Percentiles rank a stretch among this genome's conserved stretches.
phyloP scores from a whole-genome alignment of 2,329 filamentous ascomycete species.

The Harringtonia lauricola region DNA sequence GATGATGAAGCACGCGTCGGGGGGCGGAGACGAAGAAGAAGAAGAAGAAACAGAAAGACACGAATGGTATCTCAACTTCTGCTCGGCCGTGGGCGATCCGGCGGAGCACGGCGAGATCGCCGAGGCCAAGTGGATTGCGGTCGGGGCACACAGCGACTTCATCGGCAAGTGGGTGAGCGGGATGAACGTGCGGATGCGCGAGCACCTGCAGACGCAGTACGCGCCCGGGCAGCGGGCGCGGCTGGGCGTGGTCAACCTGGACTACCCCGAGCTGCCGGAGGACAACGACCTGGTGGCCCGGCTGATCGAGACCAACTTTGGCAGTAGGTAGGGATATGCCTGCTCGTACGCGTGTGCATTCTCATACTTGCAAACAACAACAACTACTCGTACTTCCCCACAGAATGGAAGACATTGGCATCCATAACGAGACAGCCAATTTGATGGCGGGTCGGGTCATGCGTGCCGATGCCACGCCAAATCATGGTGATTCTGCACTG shows the following conservation, averaged over 20 bases:
- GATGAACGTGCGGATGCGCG: slow-evolving; percentile 27
- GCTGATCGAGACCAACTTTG: slow-evolving; percentile 29
- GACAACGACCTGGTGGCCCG: slow-evolving; percentile 26
- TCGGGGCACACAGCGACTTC: slow-evolving; percentile 29
- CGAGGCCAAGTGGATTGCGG: slow-evolving; percentile 30
- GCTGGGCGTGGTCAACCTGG: slow-evolving; percentile 17
- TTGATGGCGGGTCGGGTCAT: too few species aligned
- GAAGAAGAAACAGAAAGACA: slow-evolving; percentile 14
- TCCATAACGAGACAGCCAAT: too few species aligned
- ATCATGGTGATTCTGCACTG: too few species aligned
- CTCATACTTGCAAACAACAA: too few species aligned
- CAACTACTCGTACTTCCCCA: too few species aligned
- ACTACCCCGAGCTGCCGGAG: slow-evolving; percentile 20
- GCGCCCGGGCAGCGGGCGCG: slow-evolving; percentile 15
- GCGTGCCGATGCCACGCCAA: too few species aligned
- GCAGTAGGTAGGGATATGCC: neutral
- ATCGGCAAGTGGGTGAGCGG: slow-evolving; percentile 28
- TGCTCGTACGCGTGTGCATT: too few species aligned
- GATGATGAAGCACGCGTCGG: slow-evolving; percentile 24
- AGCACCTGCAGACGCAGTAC: slow-evolving; percentile 17
- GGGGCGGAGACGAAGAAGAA: neutral
- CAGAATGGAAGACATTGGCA: too few species aligned
- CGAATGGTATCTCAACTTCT: slow-evolving; percentile 24
- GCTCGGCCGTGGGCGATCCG: slow-evolving; percentile 27
- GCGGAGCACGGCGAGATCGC: slow-evolving; percentile 24